A percentile compares a stretch with the other conserved stretches of the same genome.
Conservation (phyloP, 768 basidiomycete species). For the Chalciporus chontae region DNA sequence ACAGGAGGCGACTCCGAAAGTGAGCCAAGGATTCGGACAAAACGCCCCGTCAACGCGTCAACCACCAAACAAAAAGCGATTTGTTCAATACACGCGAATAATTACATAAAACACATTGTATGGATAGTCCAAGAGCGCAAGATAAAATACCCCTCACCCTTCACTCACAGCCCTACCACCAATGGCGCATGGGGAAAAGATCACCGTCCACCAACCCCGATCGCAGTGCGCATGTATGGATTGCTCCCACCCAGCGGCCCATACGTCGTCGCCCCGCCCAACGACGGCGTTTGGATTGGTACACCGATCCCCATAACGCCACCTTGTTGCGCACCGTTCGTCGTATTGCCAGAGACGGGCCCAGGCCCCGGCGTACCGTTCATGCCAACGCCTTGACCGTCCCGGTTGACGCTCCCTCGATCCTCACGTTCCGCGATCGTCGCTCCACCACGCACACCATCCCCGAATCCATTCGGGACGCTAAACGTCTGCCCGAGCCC, state of each 20-base stretch:
- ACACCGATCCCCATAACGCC: slow-evolving; percentile 47
- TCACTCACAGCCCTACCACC: neutral
- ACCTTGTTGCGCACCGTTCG: slow-evolving; percentile 38
- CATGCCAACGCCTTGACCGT: slow-evolving; percentile 33
- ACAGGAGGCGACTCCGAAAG: no score
- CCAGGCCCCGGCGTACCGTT: slow-evolving; percentile 50
- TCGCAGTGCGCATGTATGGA: slow-evolving; percentile 61
- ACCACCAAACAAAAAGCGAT: no score
- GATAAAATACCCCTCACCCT: slow-evolving; percentile 16
- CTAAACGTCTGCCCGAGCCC: slow-evolving; percentile 81
- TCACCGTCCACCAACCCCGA: slow-evolving; percentile 52
- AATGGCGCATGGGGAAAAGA: slow-evolving; percentile 1
- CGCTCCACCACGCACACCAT: slow-evolving; percentile 64
- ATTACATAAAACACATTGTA: slow-evolving; percentile 31
- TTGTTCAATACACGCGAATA: slow-evolving; percentile 26
- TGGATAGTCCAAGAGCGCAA: slow-evolving; percentile 15
- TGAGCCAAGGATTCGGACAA: no score
- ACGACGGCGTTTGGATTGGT: slow-evolving; percentile 36
- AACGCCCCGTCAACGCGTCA: no score
- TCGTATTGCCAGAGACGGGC: slow-evolving; percentile 23
- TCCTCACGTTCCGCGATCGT: slow-evolving; percentile 85
- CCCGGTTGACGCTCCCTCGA: slow-evolving; percentile 40
- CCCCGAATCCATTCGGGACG: slow-evolving; percentile 60
- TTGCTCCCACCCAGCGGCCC: slow-evolving; percentile 57
- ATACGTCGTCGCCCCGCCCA: slow-evolving; percentile 48